phyloP scores from a whole-genome alignment of 805 yeast genomes.

The Kodamaea laetipori region DNA sequence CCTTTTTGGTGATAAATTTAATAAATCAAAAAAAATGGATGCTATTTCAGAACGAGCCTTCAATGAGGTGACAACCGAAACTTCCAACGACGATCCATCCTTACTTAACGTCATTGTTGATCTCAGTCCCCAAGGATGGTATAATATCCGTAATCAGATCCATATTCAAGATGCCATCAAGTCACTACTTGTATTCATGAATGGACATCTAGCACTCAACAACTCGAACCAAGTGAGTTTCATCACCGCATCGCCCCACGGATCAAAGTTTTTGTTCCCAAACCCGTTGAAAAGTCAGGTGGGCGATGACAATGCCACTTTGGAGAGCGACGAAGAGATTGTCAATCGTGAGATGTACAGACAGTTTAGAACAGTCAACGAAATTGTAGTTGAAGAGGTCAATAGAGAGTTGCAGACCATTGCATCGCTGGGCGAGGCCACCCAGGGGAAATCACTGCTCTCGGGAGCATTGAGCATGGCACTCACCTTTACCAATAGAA shows the following conservation, averaged over 20 bases:
- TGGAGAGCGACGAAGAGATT: constrained; percentile 20
- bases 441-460: constrained; percentile 32
- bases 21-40: constrained; percentile 48
- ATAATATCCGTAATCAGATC: constrained; percentile 45
- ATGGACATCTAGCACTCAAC: constrained; percentile 85
- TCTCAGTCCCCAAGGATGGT: constrained; percentile 73
- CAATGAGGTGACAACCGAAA: constrained; percentile 33
- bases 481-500: constrained; percentile 73
- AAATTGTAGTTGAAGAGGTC: constrained; percentile 62
- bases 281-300: constrained; percentile 24
- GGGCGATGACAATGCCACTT: constrained; percentile 12
- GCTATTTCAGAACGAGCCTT: constrained; percentile 66
- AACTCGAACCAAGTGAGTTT: constrained; percentile 83
- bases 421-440: background rate
- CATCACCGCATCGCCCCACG: constrained; percentile 70
- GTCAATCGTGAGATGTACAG: constrained; percentile 73
- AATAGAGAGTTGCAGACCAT: constrained; percentile 41
- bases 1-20: no score
- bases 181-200: constrained; percentile 71
- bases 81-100: constrained; percentile 58
- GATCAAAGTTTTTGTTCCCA: constrained; percentile 75
- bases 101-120: constrained; percentile 78
- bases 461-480: constrained; percentile 85
- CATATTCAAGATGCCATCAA: constrained; percentile 61
- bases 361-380: constrained; percentile 80